Evolutionary conservation across 192 early-diverging fungal species (phyloP).

Genomic region (Entophlyctis helioformis): DNA sequence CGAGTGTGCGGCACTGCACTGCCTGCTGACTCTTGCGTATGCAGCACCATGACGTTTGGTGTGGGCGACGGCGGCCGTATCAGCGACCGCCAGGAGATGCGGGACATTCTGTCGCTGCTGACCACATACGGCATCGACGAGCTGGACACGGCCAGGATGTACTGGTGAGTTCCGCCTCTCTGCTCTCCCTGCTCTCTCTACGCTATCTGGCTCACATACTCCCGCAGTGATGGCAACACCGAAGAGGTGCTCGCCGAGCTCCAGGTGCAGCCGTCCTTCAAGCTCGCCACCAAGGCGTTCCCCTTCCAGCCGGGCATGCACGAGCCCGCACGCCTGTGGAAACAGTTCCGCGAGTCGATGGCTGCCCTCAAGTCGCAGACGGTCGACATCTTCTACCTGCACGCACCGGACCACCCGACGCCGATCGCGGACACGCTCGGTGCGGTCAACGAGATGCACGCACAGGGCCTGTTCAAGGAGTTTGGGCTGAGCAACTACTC

Average conservation of each 20-base stretch:
- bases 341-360: conserved; percentile 24
- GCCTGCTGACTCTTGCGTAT: too few relatives aligned
- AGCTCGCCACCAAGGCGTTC: conserved; percentile 44
- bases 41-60: too few relatives aligned
- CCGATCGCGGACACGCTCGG: conserved; percentile 37
- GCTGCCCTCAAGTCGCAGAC: conserved; percentile 25
- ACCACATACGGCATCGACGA: conserved; percentile 22
- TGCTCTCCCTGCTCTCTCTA: background rate
- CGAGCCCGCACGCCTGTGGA: conserved; percentile 18
- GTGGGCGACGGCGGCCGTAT: conserved; percentile 31
- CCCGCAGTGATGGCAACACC: conserved; percentile 43
- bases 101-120: conserved; percentile 24
- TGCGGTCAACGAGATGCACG: conserved; percentile 28
- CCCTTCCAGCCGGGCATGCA: conserved; percentile 28
- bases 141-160: conserved; percentile 36
- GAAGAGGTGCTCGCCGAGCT: conserved; percentile 25
- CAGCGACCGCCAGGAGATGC: conserved; percentile 16
- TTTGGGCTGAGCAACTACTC: conserved; percentile 26
- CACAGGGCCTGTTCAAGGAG: conserved; percentile 23
- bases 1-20: too few relatives aligned
- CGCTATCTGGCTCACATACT: background rate
- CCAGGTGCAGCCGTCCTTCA: conserved; percentile 12
- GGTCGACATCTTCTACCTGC: conserved; percentile 54
- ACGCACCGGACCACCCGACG: conserved; percentile 42
- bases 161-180: conserved; percentile 10